Conservation (phyloP, 129 eudicot genomes). For the Gnaphalium uliginosum region DNA sequence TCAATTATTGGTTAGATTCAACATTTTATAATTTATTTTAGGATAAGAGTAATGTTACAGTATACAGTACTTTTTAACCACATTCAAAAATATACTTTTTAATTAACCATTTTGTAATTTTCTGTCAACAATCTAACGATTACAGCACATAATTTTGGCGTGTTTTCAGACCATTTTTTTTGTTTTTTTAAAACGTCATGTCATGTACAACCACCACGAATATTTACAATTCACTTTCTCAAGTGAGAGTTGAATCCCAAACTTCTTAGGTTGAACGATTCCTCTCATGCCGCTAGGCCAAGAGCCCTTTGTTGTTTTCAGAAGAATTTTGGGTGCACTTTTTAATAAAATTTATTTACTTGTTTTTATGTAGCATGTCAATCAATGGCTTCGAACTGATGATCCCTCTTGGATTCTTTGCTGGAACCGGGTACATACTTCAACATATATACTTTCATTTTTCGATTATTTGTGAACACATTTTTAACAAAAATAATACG, state of each 20-base stretch:
- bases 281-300: too few relatives aligned
- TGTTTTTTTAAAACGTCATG: too few relatives aligned
- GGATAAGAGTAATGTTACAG: too few relatives aligned
- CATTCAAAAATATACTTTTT: too few relatives aligned
- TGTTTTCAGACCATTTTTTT: too few relatives aligned
- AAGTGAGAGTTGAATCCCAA: too few relatives aligned
- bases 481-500: neutral
- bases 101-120: neutral
- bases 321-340: too few relatives aligned
- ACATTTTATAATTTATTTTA: neutral
- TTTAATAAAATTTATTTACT: neutral
- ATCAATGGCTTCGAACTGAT: conserved; percentile 79
- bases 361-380: conserved; percentile 55
- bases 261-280: too few relatives aligned
- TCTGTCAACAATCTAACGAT: neutral
- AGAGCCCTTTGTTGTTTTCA: too few relatives aligned
- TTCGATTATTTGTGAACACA: neutral
- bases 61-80: neutral
- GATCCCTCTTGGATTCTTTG: conserved; percentile 78
- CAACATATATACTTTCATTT: neutral
- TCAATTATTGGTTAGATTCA: neutral
- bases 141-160: neutral
- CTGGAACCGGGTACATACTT: conserved; percentile 64
- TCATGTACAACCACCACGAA: too few relatives aligned
- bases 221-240: too few relatives aligned